A percentile compares a stretch with the other conserved stretches of the same genome.
phyloP scores from a whole-genome alignment of 2,329 filamentous ascomycete genomes.

The Phoma sp. region DNA sequence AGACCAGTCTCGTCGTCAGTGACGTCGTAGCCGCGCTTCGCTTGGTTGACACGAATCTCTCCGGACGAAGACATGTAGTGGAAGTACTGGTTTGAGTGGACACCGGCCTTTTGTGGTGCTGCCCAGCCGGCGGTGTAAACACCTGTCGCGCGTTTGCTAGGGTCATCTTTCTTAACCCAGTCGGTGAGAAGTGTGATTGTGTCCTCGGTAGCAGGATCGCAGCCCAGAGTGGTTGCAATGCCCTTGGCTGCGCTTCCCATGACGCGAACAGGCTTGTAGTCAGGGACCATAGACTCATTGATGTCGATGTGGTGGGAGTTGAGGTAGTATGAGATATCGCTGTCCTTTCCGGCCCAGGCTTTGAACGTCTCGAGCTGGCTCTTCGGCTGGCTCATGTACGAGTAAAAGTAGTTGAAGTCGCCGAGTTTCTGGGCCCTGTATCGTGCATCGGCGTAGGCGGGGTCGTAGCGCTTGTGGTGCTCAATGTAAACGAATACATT shows the following conservation, averaged over 20 bases:
- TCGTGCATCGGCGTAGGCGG: constrained; percentile 86
- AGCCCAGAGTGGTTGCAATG: constrained; percentile 79
- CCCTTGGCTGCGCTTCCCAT: constrained; percentile 79
- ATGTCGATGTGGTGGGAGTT: constrained; percentile 95
- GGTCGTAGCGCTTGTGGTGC: constrained; percentile 96
- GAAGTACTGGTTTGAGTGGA: constrained; percentile 98
- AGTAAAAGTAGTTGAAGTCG: constrained; percentile 98
- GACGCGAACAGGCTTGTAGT: constrained; percentile 79
- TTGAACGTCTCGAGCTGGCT: constrained; percentile 93
- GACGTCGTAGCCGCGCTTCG: constrained; percentile 92
- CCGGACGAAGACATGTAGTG: constrained; percentile 87
- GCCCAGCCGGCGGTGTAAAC: constrained; percentile 97
- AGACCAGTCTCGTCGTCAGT: constrained; percentile 78
- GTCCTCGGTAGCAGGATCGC: constrained; percentile 82
- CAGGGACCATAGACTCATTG: constrained; percentile 88
- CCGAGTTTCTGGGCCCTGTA: constrained; percentile 78
- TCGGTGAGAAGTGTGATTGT: constrained; percentile 91
- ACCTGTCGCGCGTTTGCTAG: constrained; percentile 76
- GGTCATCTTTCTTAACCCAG: constrained; percentile 77
- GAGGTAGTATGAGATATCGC: constrained; percentile 94
- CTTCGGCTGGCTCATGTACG: constrained; percentile 83
- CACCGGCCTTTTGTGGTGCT: constrained; percentile 86
- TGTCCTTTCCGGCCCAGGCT: constrained; percentile 89
- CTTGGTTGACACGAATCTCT: constrained; percentile 89
- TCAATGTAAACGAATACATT: constrained; percentile 91